Conservation (phyloP, 345 rosid species). For the Pugionium cornutum region DNA sequence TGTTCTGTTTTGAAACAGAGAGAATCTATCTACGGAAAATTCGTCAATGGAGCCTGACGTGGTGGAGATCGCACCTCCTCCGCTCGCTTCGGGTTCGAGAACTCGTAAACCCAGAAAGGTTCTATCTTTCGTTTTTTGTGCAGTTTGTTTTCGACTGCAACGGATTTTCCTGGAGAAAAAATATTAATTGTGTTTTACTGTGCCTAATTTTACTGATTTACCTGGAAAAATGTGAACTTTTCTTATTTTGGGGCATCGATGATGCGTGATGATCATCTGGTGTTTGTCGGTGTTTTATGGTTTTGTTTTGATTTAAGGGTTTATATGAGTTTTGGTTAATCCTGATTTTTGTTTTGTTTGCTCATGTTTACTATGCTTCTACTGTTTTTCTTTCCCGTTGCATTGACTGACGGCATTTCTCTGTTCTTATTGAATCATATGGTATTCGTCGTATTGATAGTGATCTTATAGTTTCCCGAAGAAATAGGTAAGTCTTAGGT, state of each 20-base stretch:
- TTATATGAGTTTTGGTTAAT: constrained; percentile 18
- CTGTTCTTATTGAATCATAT: background rate
- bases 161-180: background rate
- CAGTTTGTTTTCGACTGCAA: background rate
- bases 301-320: constrained; percentile 24
- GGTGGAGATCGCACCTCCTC: constrained; percentile 62
- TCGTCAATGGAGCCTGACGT: constrained; percentile 69
- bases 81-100: constrained; percentile 38
- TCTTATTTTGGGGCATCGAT: background rate
- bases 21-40: constrained; percentile 17
- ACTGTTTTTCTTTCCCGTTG: constrained; percentile 4
- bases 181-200: background rate
- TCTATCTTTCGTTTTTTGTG: background rate
- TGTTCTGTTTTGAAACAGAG: background rate
- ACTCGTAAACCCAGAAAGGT: constrained; percentile 63
- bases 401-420: background rate
- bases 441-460: background rate
- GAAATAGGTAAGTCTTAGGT: constrained; percentile 4
- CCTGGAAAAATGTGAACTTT: constrained; percentile 10
- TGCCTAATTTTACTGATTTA: constrained; percentile 12
- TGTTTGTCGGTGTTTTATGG: constrained; percentile 4
- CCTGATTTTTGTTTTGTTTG: background rate
- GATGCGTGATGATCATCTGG: constrained; percentile 28
- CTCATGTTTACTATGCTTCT: background rate
- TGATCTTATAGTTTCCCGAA: background rate